phyloP scores from a whole-genome alignment of 2,329 filamentous ascomycete species.

The Grosmannia penicillata region DNA sequence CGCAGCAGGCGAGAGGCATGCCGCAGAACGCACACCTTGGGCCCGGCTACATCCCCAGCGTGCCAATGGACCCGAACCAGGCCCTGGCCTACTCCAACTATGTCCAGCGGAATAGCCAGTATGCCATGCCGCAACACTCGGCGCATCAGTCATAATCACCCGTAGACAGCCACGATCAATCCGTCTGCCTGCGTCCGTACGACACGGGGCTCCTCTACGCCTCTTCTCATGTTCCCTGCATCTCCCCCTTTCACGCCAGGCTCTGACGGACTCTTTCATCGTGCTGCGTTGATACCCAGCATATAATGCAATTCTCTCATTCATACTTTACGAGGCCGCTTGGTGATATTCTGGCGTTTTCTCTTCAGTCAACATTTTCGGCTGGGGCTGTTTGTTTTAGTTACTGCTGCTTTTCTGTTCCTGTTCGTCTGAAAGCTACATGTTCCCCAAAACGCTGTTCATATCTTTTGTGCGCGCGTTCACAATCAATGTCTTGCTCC shows the following conservation, averaged over 20 bases:
- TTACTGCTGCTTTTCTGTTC: neutral
- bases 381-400: neutral
- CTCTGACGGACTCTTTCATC: slow-evolving; percentile 6
- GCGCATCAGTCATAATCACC: slow-evolving; percentile 56
- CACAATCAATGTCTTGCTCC: too few relatives aligned
- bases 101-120: slow-evolving; percentile 58
- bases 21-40: slow-evolving; percentile 50
- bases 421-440: too few relatives aligned
- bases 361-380: neutral
- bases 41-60: slow-evolving; percentile 44
- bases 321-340: slow-evolving; percentile 7
- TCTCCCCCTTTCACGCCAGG: slow-evolving; percentile 11
- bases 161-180: too few relatives aligned
- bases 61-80: slow-evolving; percentile 61
- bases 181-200: neutral
- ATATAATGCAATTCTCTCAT: slow-evolving; percentile 32
- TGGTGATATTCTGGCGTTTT: slow-evolving; percentile 8
- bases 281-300: slow-evolving; percentile 40
- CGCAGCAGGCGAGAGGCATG: slow-evolving; percentile 48
- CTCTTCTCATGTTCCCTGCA: neutral
- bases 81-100: slow-evolving; percentile 76
- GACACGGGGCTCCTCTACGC: too few relatives aligned
- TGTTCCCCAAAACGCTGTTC: too few relatives aligned
- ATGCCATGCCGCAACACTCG: slow-evolving; percentile 70
- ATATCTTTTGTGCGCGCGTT: too few relatives aligned